Evolutionary conservation across 2,329 filamentous ascomycete species (phyloP).

Genomic region (Fusarium cyanostomum): DNA sequence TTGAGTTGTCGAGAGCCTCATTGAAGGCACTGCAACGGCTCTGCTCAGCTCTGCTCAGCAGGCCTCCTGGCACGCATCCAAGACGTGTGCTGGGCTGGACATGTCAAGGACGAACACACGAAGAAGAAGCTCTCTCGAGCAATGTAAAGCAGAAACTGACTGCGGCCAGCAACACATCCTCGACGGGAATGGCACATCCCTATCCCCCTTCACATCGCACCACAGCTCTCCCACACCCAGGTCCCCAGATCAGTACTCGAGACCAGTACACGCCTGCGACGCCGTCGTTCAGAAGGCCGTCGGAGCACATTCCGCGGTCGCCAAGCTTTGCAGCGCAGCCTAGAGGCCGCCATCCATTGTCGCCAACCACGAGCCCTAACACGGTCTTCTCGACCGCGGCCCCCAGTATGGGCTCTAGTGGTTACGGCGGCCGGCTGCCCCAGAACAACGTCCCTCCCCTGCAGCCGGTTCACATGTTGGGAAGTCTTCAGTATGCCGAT

Average conservation of each 20-base stretch:
- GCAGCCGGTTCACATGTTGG: constrained; percentile 59
- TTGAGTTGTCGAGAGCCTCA: neutral
- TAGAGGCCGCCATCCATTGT: constrained; percentile 62
- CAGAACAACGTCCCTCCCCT: constrained; percentile 63
- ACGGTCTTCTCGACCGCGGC: constrained; percentile 55
- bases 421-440: constrained; percentile 47
- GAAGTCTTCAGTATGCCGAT: constrained; percentile 70
- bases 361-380: constrained; percentile 61
- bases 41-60: neutral
- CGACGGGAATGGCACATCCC: constrained; percentile 67
- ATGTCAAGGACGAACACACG: constrained; percentile 5
- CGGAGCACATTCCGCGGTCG: constrained; percentile 62
- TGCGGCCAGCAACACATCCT: constrained; percentile 54
- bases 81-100: constrained; percentile 11
- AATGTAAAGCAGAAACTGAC: constrained; percentile 33
- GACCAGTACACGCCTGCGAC: constrained; percentile 63
- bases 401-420: constrained; percentile 60
- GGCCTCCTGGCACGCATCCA: neutral
- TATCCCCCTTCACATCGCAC: constrained; percentile 55
- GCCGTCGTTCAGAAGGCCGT: constrained; percentile 59
- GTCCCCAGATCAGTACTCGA: constrained; percentile 59
- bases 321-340: constrained; percentile 58
- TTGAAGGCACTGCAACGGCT: neutral
- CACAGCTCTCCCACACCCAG: constrained; percentile 62
- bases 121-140: constrained; percentile 6